A percentile compares a stretch with the other conserved stretches of the same genome.
Evolutionary conservation across 306 rosid genomes (phyloP).

Genomic region (Dryas drummondii): DNA sequence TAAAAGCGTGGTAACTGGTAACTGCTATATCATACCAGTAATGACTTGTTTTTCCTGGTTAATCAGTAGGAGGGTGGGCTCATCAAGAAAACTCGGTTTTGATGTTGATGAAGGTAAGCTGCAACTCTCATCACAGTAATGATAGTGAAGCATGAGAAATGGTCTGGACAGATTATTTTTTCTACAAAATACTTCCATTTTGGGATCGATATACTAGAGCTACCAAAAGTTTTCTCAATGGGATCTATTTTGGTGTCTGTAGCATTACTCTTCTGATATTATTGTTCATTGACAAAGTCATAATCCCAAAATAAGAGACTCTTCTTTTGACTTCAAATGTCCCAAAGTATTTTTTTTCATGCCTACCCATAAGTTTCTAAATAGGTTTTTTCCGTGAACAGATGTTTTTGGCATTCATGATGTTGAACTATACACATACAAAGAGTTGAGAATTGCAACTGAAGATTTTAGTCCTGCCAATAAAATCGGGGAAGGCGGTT

Average conservation of each 20-base stretch:
- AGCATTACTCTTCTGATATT: neutral
- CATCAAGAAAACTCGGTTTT: constrained; percentile 30
- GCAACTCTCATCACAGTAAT: neutral
- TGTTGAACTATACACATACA: constrained; percentile 61
- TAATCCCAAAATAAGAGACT: neutral
- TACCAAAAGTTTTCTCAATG: neutral
- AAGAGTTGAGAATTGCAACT: constrained; percentile 67
- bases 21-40: constrained; percentile 24
- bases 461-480: constrained; percentile 64
- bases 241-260: neutral
- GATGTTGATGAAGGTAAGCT: constrained; percentile 56
- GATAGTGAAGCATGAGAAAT: neutral
- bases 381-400: constrained; percentile 25
- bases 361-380: constrained; percentile 18
- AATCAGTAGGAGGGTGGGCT: constrained; percentile 35
- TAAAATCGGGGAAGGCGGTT: constrained; percentile 98
- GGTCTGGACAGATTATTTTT: neutral
- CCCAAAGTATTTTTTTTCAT: neutral
- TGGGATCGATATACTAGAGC: neutral
- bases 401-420: constrained; percentile 63
- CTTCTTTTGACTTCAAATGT: neutral
- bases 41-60: constrained; percentile 72
- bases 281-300: constrained; percentile 1
- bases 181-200: neutral
- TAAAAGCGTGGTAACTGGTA: constrained; percentile 18